A percentile compares a stretch with the other conserved stretches of the same genome.
These are phyloP conservation scores for Tuber microsphaerosporum DNA, from an alignment of 495 filamentous ascomycete genomes.

Conservation along the genomic window DNA sequence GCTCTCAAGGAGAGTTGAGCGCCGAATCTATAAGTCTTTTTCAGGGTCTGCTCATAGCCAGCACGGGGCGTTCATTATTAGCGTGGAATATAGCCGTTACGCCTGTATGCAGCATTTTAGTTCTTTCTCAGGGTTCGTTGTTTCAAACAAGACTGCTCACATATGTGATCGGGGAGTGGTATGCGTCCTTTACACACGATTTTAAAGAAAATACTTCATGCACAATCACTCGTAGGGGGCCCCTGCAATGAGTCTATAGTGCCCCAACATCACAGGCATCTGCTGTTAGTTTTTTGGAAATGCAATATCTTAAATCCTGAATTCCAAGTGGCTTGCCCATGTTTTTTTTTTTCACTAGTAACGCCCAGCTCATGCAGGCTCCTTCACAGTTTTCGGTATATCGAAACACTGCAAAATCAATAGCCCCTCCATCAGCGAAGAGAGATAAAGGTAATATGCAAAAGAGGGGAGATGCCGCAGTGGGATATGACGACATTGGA, in stretches of 20 bases:
- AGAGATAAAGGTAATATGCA: background rate
- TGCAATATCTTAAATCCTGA: background rate
- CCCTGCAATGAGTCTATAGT: background rate
- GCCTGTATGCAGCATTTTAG: background rate
- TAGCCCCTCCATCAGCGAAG: background rate
- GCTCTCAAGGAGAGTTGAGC: conserved; percentile 7
- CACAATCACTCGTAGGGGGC: background rate
- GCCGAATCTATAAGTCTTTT: background rate
- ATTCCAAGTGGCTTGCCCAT: background rate
- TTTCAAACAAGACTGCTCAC: background rate
- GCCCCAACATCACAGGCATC: background rate
- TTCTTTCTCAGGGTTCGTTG: background rate
- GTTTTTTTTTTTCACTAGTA: background rate
- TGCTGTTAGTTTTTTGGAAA: background rate
- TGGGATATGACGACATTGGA: background rate
- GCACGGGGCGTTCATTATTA: background rate
- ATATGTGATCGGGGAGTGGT: background rate
- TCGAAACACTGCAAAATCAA: background rate
- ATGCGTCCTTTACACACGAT: background rate
- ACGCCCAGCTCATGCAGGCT: background rate
- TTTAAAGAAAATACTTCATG: background rate
- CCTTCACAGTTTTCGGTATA: background rate
- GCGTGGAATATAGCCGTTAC: background rate
- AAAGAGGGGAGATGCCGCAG: background rate
- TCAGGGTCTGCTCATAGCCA: background rate